Evolutionary conservation across 2,329 filamentous ascomycete genomes (phyloP).

Genomic region (Metarhizium brunneum): DNA sequence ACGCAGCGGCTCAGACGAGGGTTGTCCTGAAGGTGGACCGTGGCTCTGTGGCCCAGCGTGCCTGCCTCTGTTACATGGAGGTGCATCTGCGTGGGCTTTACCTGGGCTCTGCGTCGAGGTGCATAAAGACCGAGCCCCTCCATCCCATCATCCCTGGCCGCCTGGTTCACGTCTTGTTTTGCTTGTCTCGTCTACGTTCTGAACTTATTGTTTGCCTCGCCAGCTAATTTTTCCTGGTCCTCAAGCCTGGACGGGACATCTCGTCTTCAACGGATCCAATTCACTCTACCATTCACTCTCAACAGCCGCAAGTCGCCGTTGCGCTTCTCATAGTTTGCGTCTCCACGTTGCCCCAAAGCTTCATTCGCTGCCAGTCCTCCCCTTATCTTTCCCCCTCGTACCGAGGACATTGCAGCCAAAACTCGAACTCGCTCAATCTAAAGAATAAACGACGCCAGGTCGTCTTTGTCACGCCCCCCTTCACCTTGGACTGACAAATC

Average conservation of each 20-base stretch:
- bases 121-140: constrained; percentile 10
- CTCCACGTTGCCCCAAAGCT: background rate
- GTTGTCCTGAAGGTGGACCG: constrained; percentile 4
- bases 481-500: background rate
- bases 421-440: background rate
- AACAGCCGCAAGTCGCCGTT: background rate
- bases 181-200: background rate
- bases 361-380: background rate
- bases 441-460: background rate
- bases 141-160: constrained; percentile 8
- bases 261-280: background rate
- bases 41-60: background rate
- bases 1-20: background rate
- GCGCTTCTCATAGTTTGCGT: background rate
- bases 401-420: background rate
- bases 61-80: background rate
- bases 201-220: background rate
- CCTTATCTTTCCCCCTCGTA: background rate
- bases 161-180: background rate
- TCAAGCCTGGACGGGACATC: background rate
- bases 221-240: background rate
- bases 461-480: background rate
- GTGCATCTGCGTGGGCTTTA: background rate
- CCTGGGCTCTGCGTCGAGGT: background rate
- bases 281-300: background rate